A percentile compares a stretch with the other conserved stretches of the same genome.
These are phyloP conservation scores for Pisolithus tinctorius DNA, from an alignment of 768 basidiomycete genomes.

Conservation along the genomic window DNA sequence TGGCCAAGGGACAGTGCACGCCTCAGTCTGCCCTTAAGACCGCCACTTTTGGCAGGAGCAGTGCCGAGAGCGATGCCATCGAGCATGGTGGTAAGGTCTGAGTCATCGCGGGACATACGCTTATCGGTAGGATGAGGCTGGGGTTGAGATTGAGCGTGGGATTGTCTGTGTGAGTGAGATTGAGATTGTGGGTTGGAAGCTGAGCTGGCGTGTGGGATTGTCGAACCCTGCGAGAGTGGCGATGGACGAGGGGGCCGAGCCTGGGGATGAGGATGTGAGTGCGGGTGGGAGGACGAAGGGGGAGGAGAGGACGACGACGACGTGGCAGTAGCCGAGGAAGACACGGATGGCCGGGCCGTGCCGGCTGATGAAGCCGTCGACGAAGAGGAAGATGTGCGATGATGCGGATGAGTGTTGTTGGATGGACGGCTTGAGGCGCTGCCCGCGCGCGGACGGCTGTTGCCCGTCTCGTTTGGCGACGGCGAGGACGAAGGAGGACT, in stretches of 20 bases:
- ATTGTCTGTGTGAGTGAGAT: conserved; percentile 5
- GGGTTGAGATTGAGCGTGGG: conserved; percentile 23
- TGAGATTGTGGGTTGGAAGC: conserved; percentile 8
- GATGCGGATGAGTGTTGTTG: conserved; percentile 21
- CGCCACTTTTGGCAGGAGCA: conserved; percentile 46
- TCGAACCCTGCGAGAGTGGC: conserved; percentile 28
- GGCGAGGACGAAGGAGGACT: conserved; percentile 13
- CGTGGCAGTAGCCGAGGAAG: conserved; percentile 22
- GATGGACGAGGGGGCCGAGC: conserved; percentile 28
- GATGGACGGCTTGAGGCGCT: conserved; percentile 17
- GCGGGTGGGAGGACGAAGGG: conserved; percentile 23
- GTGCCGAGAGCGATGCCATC: conserved; percentile 31
- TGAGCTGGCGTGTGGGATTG: conserved; percentile 6
- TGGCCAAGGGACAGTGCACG: conserved; percentile 65
- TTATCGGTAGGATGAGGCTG: conserved; percentile 58
- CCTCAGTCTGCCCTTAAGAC: conserved; percentile 71
- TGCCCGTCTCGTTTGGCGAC: conserved; percentile 1
- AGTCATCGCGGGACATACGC: conserved; percentile 74
- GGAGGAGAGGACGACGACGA: conserved; percentile 11
- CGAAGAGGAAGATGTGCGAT: conserved; percentile 27
- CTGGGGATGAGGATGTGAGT: conserved; percentile 17
- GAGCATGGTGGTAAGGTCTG: conserved; percentile 53
- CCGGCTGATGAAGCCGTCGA: conserved; percentile 16
- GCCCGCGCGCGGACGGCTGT: conserved; percentile 26
- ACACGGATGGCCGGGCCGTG: conserved; percentile 20